A percentile compares a stretch with the other conserved stretches of the same genome.
phyloP scores from a whole-genome alignment of 768 basidiomycete genomes.

The Tulasnella sp. region DNA sequence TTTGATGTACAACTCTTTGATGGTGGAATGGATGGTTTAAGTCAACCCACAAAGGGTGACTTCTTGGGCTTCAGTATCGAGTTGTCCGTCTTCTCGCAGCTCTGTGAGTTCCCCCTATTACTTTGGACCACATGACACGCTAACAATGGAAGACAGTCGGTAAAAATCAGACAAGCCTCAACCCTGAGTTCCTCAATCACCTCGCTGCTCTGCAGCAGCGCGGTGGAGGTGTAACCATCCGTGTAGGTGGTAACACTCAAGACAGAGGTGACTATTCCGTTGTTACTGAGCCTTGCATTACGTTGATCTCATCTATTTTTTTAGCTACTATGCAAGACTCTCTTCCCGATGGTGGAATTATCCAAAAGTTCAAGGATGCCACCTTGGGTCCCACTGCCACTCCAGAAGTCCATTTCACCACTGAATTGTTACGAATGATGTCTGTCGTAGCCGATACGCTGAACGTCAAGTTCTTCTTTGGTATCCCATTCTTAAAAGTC shows the following conservation, averaged over 20 bases:
- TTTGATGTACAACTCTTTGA: background rate
- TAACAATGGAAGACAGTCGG: constrained; percentile 14
- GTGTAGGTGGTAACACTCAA: constrained; percentile 43
- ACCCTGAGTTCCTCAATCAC: constrained; percentile 37
- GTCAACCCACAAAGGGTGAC: constrained; percentile 36
- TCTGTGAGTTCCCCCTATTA: constrained; percentile 29
- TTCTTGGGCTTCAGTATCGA: constrained; percentile 51
- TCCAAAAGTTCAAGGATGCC: constrained; percentile 26
- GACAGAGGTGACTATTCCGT: constrained; percentile 22
- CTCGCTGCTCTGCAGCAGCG: constrained; percentile 34
- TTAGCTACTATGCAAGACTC: background rate
- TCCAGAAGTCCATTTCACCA: constrained; percentile 48
- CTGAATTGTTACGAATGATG: constrained; percentile 55
- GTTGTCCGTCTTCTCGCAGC: constrained; percentile 45
- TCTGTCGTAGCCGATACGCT: background rate
- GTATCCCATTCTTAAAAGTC: constrained; percentile 21
- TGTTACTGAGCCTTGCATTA: background rate
- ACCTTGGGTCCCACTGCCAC: constrained; percentile 38
- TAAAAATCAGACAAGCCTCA: constrained; percentile 22
- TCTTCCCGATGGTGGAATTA: constrained; percentile 24
- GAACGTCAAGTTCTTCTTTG: constrained; percentile 24
- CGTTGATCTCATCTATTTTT: constrained; percentile 3
- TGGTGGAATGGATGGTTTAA: constrained; percentile 23
- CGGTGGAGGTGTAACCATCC: constrained; percentile 29
- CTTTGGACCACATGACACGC: background rate